A percentile compares a stretch with the other conserved stretches of the same genome.
phyloP scores from a whole-genome alignment of 345 rosid species.

The Mallotus nudiflorus region DNA sequence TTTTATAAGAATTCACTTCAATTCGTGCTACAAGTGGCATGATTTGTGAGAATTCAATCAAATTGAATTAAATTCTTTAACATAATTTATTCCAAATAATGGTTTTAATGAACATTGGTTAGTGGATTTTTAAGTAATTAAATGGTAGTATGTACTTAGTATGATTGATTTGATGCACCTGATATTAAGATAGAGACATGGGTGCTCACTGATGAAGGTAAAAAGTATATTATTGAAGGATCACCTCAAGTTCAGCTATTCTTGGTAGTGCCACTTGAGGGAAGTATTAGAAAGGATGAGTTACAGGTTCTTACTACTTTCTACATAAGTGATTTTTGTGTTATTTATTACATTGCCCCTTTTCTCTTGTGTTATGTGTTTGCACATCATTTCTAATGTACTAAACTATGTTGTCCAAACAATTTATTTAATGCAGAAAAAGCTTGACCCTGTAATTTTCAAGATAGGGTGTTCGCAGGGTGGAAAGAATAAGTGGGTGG shows the following conservation, averaged over 20 bases:
- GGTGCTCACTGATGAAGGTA: constrained; percentile 85
- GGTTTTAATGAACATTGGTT: too few species aligned
- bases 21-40: too few species aligned
- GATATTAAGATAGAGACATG: constrained; percentile 69
- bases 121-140: too few species aligned
- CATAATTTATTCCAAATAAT: too few species aligned
- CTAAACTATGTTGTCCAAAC: constrained; percentile 16
- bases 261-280: constrained; percentile 63
- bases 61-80: too few species aligned
- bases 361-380: background rate
- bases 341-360: too few species aligned
- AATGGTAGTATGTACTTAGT: too few species aligned
- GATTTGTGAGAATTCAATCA: too few species aligned
- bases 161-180: constrained; percentile 35
- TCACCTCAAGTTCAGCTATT: constrained; percentile 84
- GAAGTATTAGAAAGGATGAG: constrained; percentile 66
- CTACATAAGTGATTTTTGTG: too few species aligned
- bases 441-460: constrained; percentile 58
- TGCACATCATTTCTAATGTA: background rate
- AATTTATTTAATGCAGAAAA: too few species aligned
- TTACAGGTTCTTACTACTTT: too few species aligned
- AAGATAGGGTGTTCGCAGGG: constrained; percentile 77
- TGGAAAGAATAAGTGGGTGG: constrained; percentile 86
- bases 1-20: too few species aligned
- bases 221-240: constrained; percentile 63